These are phyloP conservation scores for Ustilago shanxiensis DNA, from an alignment of 1,284 basidiomycete species.

Conservation along the genomic window DNA sequence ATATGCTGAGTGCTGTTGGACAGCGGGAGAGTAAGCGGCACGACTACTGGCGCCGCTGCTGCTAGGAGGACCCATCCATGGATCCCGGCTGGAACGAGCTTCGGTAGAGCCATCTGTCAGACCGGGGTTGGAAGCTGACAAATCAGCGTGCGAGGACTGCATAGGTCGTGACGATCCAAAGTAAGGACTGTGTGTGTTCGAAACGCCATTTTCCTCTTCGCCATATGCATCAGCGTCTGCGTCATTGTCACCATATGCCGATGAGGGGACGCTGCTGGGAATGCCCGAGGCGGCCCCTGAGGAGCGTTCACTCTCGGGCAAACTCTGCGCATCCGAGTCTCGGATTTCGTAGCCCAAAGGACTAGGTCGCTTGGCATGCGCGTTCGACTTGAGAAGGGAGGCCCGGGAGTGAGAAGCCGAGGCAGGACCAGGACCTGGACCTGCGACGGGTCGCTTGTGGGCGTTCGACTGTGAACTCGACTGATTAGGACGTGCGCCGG, in stretches of 20 bases:
- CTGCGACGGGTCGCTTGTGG: constrained; percentile 20
- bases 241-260: constrained; percentile 51
- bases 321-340: constrained; percentile 44
- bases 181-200: constrained; percentile 39
- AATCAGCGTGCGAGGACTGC: constrained; percentile 19
- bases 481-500: constrained; percentile 2
- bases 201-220: constrained; percentile 33
- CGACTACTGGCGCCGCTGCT: constrained; percentile 35
- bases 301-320: constrained; percentile 48
- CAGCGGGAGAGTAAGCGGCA: constrained; percentile 25
- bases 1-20: constrained; percentile 15
- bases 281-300: constrained; percentile 53
- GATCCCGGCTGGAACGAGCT: constrained; percentile 10
- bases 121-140: constrained; percentile 18
- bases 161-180: constrained; percentile 27
- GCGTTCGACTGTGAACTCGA: constrained; percentile 8
- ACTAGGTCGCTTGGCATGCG: constrained; percentile 19
- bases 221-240: constrained; percentile 33
- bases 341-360: constrained; percentile 40
- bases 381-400: constrained; percentile 22
- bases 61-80: constrained; percentile 41
- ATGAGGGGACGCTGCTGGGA: constrained; percentile 54
- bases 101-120: constrained; percentile 8
- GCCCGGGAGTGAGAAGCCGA: constrained; percentile 52
- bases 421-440: constrained; percentile 56